Evolutionary conservation across 116 monocot genomes (phyloP), one percentile per base, ranked within the genome.

Genomic region (Papilionanthe hybrid): DNA sequence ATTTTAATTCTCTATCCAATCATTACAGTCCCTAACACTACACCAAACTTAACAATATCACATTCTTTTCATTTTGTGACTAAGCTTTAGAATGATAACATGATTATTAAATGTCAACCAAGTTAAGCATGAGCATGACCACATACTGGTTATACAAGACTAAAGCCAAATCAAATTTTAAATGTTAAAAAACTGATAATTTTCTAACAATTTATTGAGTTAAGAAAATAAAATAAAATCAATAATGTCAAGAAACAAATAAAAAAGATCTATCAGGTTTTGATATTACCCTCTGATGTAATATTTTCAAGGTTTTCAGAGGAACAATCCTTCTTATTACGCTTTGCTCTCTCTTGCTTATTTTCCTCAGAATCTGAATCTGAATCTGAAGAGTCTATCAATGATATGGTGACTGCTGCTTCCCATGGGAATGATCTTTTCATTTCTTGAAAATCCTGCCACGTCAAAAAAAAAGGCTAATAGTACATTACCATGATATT

Each of bases 341-440:
- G 18, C 67, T 66, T 82, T 75, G 22, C 75, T 8, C 15, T 55
- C 6, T 30, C 11, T 56, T 69, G 74, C 20, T 29, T 45, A 30
- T 83, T 50, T 27, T 79, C 79, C 43, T 85, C 91, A 79, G 87
- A 85, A 85, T 89, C 86, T 9, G 91, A 91, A 78, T 79, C 85
- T 20, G 86, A 37, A 37, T 37, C 37, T 37, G 37, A 86, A 43
- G 84, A 84, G 74, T 88, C 88, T 75, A 79, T 78, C 75, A 85
- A 88, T 73, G 86, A 91, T 60, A 81, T 80, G 49, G 22, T 43
- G 18, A 32, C 29, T 0, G 84, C 56, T 41, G 78, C 49, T 69
- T 85, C 81, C 85, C 78, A 85, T 53, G 80, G 85, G 25, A 83
- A 86, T 45, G 87, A 79, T 72, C 89, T 82, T 79, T 91, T 89